phyloP scores from a whole-genome alignment of 805 yeast genomes.

The Saccharomycopsis oosterbeekiorum region DNA sequence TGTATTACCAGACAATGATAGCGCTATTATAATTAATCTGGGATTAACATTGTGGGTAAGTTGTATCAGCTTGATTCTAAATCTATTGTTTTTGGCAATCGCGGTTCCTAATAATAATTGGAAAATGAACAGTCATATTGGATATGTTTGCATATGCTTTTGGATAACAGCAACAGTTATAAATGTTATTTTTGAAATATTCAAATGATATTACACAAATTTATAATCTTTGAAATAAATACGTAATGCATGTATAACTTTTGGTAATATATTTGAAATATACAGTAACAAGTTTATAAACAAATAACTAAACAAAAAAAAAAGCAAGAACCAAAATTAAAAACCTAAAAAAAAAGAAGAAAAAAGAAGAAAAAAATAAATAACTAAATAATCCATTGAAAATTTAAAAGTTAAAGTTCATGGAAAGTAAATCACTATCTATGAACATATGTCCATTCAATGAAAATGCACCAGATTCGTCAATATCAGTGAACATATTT shows the following conservation, averaged over 20 bases:
- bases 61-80: slow-evolving; percentile 20
- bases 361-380: background rate
- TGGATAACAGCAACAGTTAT: slow-evolving; percentile 23
- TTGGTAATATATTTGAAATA: too few relatives aligned
- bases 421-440: background rate
- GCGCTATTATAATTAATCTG: slow-evolving; percentile 15
- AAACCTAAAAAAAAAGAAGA: background rate
- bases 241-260: background rate
- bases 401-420: background rate
- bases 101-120: slow-evolving; percentile 22
- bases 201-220: background rate
- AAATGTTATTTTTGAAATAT: slow-evolving; percentile 21
- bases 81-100: slow-evolving; percentile 20
- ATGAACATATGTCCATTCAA: slow-evolving; percentile 2
- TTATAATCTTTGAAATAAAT: background rate
- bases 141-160: slow-evolving; percentile 21
- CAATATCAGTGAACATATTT: slow-evolving; percentile 4
- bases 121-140: slow-evolving; percentile 22
- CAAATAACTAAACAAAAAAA: background rate
- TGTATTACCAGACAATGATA: slow-evolving; percentile 22
- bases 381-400: background rate
- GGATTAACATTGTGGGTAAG: slow-evolving; percentile 22
- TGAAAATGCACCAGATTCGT: slow-evolving; percentile 12
- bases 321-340: background rate
- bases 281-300: background rate